Percentiles rank a stretch among this genome's conserved stretches.
Conservation (phyloP, 768 basidiomycete species). For the Trametes punicea region DNA sequence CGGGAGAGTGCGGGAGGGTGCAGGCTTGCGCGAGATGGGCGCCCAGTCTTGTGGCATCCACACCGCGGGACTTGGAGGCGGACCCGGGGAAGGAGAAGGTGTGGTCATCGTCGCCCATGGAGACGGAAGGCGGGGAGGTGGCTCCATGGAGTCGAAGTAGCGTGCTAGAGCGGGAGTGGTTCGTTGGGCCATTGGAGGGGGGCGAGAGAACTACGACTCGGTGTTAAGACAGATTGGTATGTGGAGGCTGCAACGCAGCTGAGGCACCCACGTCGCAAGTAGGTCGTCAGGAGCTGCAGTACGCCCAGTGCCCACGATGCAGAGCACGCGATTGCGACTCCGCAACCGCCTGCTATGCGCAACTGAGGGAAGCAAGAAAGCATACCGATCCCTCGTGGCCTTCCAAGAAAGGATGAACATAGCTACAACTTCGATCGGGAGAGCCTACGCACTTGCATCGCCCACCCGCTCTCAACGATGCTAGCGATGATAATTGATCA, state of each 20-base stretch:
- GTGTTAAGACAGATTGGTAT: not conserved
- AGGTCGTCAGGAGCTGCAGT: not conserved
- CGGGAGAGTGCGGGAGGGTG: constrained; percentile 7
- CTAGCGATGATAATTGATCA: too few relatives aligned
- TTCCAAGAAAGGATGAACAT: too few relatives aligned
- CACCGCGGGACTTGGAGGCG: constrained; percentile 15
- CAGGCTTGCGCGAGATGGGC: not conserved
- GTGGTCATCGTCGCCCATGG: constrained; percentile 13
- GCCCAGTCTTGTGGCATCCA: constrained; percentile 19
- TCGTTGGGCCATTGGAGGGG: constrained; percentile 1
- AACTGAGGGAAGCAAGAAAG: not conserved
- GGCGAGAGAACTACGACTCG: not conserved
- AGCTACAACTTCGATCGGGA: too few relatives aligned
- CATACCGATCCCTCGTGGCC: too few relatives aligned
- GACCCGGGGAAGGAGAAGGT: constrained; percentile 13
- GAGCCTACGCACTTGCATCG: too few relatives aligned
- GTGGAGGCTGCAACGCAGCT: constrained; percentile 13
- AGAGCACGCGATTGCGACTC: constrained; percentile 8
- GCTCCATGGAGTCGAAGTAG: constrained; percentile 2
- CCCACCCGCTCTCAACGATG: too few relatives aligned
- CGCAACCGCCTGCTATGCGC: constrained; percentile 6
- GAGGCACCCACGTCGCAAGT: constrained; percentile 12
- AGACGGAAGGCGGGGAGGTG: not conserved
- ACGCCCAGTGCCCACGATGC: constrained; percentile 3
- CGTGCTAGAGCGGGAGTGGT: not conserved